phyloP scores from a whole-genome alignment of 2,329 filamentous ascomycete species.

The Fonsecaea erecta region DNA sequence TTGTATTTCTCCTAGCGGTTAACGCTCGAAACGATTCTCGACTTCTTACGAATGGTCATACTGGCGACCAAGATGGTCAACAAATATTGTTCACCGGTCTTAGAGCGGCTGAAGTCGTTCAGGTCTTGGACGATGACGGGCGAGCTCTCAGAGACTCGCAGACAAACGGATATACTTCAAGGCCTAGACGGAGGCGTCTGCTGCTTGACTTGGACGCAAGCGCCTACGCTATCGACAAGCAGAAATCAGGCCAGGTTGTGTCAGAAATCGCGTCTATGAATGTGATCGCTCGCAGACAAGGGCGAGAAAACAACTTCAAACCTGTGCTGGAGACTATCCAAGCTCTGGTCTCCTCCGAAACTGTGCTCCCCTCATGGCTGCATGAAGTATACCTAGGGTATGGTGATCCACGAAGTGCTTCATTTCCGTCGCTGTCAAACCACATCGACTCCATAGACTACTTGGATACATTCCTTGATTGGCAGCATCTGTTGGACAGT shows the following conservation, averaged over 20 bases:
- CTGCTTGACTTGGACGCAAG: constrained; percentile 79
- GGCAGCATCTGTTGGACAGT: constrained; percentile 90
- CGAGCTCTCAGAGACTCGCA: constrained; percentile 71
- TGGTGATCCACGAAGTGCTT: constrained; percentile 86
- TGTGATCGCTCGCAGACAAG: constrained; percentile 77
- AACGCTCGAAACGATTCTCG: constrained; percentile 59
- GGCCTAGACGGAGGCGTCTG: constrained; percentile 68
- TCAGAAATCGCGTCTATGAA: constrained; percentile 79
- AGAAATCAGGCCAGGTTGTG: constrained; percentile 67
- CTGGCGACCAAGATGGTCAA: constrained; percentile 66
- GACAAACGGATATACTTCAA: constrained; percentile 64
- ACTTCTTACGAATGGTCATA: constrained; percentile 59
- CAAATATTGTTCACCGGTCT: constrained; percentile 57
- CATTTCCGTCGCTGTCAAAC: constrained; percentile 80
- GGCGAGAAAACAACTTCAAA: constrained; percentile 96
- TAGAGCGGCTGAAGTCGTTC: constrained; percentile 82
- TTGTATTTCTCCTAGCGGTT: constrained; percentile 83
- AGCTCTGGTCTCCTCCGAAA: constrained; percentile 80
- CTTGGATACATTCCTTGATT: constrained; percentile 91
- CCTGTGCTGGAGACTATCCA: constrained; percentile 90
- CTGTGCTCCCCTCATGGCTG: constrained; percentile 86
- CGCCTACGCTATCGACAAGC: constrained; percentile 77
- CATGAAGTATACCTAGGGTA: constrained; percentile 98
- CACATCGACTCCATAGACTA: constrained; percentile 81
- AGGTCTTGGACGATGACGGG: constrained; percentile 84